Conservation (phyloP, 2,329 filamentous ascomycete species). For the Nothopassalora personata region DNA sequence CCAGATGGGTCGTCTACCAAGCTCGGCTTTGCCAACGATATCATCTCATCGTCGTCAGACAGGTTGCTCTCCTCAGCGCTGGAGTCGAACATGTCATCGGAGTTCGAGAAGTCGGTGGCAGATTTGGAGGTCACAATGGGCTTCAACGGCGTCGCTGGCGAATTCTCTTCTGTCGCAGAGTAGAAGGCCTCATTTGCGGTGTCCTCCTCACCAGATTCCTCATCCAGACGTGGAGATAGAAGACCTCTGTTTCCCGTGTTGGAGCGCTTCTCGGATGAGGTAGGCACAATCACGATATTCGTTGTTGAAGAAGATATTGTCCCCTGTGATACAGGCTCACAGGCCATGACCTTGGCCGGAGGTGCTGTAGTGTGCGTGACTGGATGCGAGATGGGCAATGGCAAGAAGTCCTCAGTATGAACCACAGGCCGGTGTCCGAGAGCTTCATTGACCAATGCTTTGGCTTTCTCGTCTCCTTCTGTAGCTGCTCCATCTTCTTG, state of each 20-base stretch:
- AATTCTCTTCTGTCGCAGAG: slow-evolving; percentile 75
- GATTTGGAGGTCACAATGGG: slow-evolving; percentile 36
- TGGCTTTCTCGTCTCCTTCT: slow-evolving; percentile 20
- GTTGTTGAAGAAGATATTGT: slow-evolving; percentile 73
- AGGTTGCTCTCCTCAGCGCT: slow-evolving; percentile 66
- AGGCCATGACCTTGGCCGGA: slow-evolving; percentile 83
- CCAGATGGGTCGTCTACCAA: slow-evolving; percentile 73
- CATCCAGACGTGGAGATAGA: slow-evolving; percentile 30
- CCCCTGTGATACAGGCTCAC: slow-evolving; percentile 89
- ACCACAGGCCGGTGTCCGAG: slow-evolving; percentile 68
- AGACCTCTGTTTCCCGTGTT: slow-evolving; percentile 22
- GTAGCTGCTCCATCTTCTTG: slow-evolving; percentile 10
- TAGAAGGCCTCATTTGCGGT: slow-evolving; percentile 87
- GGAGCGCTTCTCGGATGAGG: slow-evolving; percentile 53
- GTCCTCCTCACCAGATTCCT: slow-evolving; percentile 47
- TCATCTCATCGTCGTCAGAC: slow-evolving; percentile 92
- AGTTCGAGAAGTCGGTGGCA: slow-evolving; percentile 39
- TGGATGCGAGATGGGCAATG: slow-evolving; percentile 73
- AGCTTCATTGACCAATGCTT: slow-evolving; percentile 59
- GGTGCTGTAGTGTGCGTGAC: slow-evolving; percentile 80
- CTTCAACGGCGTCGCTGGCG: slow-evolving; percentile 37
- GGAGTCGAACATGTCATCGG: slow-evolving; percentile 54
- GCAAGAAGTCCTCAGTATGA: slow-evolving; percentile 77
- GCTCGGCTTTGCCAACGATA: slow-evolving; percentile 75
- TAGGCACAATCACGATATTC: slow-evolving; percentile 69